phyloP scores from a whole-genome alignment of 2,329 filamentous ascomycete genomes.

The Phaeophleospora eucalypticola region DNA sequence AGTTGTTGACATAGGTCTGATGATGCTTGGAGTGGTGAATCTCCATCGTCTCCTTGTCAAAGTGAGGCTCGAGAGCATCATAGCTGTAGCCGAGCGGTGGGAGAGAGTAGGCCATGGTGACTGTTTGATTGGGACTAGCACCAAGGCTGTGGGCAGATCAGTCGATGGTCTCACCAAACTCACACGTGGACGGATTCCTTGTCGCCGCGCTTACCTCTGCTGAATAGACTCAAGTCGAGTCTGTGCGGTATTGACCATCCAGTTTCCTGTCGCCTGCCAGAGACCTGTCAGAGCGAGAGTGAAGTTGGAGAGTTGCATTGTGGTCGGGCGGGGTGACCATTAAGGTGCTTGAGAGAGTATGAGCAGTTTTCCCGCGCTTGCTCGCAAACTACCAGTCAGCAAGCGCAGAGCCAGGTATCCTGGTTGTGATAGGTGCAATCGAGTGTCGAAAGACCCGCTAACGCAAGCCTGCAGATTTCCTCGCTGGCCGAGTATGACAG shows the following conservation, averaged over 20 bases:
- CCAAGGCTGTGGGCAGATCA: slow-evolving; percentile 14
- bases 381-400: slow-evolving; percentile 4
- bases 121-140: slow-evolving; percentile 10
- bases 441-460: no score
- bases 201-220: slow-evolving; percentile 17
- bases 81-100: slow-evolving; percentile 29
- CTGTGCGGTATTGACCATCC: slow-evolving; percentile 27
- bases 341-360: slow-evolving; percentile 22
- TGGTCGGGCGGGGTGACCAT: slow-evolving; percentile 17
- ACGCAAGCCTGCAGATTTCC: no score
- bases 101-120: slow-evolving; percentile 27
- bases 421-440: not conserved
- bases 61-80: slow-evolving; percentile 67
- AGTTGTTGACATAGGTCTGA: slow-evolving; percentile 71
- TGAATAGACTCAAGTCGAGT: slow-evolving; percentile 24
- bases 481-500: no score
- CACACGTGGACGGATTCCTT: not conserved
- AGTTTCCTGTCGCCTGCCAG: slow-evolving; percentile 11
- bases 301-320: slow-evolving; percentile 27
- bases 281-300: slow-evolving; percentile 22
- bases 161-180: not conserved
- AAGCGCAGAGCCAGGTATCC: not conserved
- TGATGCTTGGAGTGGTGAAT: slow-evolving; percentile 77
- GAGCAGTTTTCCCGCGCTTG: slow-evolving; percentile 17
- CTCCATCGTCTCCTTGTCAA: slow-evolving; percentile 75